Percentiles rank a stretch among this genome's conserved stretches.
Conservation (phyloP, 2,329 filamentous ascomycete genomes). For the Alternaria arborescens region DNA sequence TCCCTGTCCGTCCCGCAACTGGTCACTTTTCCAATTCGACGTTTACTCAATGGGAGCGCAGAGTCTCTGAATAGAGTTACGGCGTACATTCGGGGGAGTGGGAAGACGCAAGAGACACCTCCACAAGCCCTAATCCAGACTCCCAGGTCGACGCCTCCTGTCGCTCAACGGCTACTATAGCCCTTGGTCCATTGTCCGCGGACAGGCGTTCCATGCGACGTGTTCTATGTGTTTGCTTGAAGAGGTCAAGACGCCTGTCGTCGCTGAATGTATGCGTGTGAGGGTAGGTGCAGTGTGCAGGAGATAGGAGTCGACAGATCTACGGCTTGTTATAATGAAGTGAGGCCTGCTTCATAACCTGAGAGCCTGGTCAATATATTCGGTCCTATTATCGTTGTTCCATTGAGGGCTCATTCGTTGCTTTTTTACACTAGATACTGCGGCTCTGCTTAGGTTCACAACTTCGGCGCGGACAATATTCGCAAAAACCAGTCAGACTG, state of each 20-base stretch:
- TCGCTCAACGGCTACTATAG: slow-evolving; percentile 18
- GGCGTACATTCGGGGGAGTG: slow-evolving; percentile 17
- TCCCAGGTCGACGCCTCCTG: background rate
- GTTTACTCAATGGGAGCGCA: background rate
- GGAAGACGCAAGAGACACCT: slow-evolving; percentile 6
- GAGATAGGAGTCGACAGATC: slow-evolving; percentile 3
- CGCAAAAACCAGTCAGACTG: background rate
- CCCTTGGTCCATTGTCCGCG: background rate
- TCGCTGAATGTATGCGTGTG: slow-evolving; percentile 2
- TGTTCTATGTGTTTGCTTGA: slow-evolving; percentile 11
- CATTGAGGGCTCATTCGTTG: slow-evolving; percentile 12
- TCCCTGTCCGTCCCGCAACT: background rate
- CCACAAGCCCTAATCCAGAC: slow-evolving; percentile 12
- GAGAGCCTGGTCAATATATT: slow-evolving; percentile 26
- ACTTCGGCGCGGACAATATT: background rate
- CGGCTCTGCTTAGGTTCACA: slow-evolving; percentile 7
- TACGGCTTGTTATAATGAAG: slow-evolving; percentile 4
- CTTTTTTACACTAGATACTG: slow-evolving; percentile 13
- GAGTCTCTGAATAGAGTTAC: slow-evolving; percentile 1
- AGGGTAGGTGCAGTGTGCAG: slow-evolving; percentile 13
- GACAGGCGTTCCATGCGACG: slow-evolving; percentile 8
- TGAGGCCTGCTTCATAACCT: slow-evolving; percentile 23
- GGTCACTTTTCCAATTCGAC: slow-evolving; percentile 15
- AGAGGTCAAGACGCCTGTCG: slow-evolving; percentile 7
- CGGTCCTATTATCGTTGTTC: slow-evolving; percentile 23